Conservation (phyloP, 306 rosid species). For the Vicia faba region DNA sequence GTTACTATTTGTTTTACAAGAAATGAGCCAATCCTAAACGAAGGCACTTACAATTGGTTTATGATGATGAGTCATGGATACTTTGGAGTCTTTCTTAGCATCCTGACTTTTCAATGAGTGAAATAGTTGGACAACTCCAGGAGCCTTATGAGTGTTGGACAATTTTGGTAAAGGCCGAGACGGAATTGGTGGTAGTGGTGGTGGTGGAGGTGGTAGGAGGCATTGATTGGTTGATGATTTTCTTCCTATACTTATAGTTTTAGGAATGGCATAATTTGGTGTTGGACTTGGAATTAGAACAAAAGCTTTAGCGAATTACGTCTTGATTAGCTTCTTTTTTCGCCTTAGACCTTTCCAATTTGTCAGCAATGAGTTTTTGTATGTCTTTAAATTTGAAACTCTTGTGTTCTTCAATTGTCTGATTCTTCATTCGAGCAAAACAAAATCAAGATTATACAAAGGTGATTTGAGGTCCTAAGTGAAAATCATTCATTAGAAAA, state of each 20-base stretch:
- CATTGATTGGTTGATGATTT: constrained; percentile 47
- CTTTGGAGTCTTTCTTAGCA: constrained; percentile 51
- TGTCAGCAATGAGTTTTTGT: constrained; percentile 78
- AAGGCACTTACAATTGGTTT: no score
- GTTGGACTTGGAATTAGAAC: constrained; percentile 20
- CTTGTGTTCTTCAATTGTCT: constrained; percentile 52
- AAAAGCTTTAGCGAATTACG: constrained; percentile 39
- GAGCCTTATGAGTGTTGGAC: constrained; percentile 53
- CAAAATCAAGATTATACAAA: no score
- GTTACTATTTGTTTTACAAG: no score
- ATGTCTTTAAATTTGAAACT: constrained; percentile 66
- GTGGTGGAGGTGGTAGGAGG: constrained; percentile 56
- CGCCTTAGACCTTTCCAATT: constrained; percentile 55
- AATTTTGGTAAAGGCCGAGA: constrained; percentile 48
- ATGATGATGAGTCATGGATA: constrained; percentile 46
- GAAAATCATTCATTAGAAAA: no score
- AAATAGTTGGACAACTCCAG: constrained; percentile 54
- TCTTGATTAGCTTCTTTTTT: constrained; percentile 51
- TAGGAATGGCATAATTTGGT: constrained; percentile 35
- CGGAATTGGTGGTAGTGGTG: constrained; percentile 60
- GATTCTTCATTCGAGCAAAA: constrained; percentile 46
- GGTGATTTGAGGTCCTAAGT: no score
- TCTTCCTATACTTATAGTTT: constrained; percentile 40
- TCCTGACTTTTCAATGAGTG: constrained; percentile 61
- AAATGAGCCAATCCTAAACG: no score